Evolutionary conservation across 106 monocot species (phyloP), one percentile per base, ranked within the genome.

Genomic region (Ottelia alismoides): DNA sequence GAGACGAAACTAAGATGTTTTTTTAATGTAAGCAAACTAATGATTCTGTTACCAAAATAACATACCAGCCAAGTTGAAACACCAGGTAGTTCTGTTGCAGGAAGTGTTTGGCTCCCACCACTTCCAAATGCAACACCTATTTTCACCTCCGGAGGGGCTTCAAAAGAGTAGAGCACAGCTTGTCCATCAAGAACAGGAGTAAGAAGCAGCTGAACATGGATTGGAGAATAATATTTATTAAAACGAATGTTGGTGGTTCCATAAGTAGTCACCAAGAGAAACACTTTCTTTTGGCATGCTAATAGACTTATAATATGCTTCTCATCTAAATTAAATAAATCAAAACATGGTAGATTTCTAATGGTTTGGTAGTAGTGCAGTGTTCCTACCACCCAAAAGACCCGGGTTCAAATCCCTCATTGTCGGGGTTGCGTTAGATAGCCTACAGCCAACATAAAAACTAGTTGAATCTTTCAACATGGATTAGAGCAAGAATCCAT

Each of bases 151-250:
- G 96, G 96, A 65, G 77, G 74, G 22, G 89, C 82, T 31, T 89
- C 96, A 70, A 96, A 96, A 25, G 96, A 89, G 63, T 81, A 96
- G 16, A 96, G 76, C 22, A 96, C 22, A 30, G 96, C 96, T 76
- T 85, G 85, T 5, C 96, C 96, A 69, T 85, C 96, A 76, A 96
- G 84, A 25, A 89, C 70, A 31, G 96, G 96, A 44, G 66, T 79
- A 22, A 96, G 31, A 11, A 75, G 81, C 3, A 96, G 67, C 96
- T 96, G 40, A 43, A 43, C 10, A 43, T 27, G 49, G 45, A 23
- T 43, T 53, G 45, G 14, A 46, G 20, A 61, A 31, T 17, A 2
- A 21, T 20, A 43, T 43, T 43, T 20, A n/a, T 49, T 49, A n/a
- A n/a, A 49, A 49, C 3, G 7, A n/a, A 49, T 20, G 7, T 4